phyloP scores from a whole-genome alignment of 2,329 filamentous ascomycete species.

The Hypoxylon sp. region DNA sequence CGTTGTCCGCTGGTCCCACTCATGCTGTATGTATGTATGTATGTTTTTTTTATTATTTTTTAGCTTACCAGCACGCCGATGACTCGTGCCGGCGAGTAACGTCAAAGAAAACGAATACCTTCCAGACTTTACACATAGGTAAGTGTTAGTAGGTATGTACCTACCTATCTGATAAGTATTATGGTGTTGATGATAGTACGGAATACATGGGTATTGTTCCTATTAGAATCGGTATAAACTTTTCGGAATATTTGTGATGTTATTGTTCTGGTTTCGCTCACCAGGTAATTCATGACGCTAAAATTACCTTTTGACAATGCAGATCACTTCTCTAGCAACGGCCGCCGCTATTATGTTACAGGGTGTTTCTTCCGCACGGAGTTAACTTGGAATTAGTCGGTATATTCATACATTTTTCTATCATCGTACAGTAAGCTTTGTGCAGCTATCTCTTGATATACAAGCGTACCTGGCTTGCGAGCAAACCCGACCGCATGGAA shows the following conservation, averaged over 20 bases:
- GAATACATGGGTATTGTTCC: too few relatives aligned
- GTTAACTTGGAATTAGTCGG: neutral
- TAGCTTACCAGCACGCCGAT: conserved; percentile 32
- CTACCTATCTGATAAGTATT: too few relatives aligned
- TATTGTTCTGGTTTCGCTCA: too few relatives aligned
- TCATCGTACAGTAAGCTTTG: neutral
- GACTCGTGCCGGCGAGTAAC: conserved; percentile 38
- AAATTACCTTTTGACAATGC: neutral
- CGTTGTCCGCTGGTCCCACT: neutral
- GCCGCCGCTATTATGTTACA: neutral
- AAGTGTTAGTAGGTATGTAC: too few relatives aligned
- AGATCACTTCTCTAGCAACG: neutral
- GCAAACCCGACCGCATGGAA: neutral
- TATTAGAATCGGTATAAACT: too few relatives aligned
- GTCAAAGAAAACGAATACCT: too few relatives aligned
- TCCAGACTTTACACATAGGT: too few relatives aligned
- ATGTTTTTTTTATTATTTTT: too few relatives aligned
- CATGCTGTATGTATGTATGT: neutral
- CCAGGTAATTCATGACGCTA: too few relatives aligned
- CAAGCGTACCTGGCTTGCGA: neutral
- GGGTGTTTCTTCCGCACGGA: too few relatives aligned
- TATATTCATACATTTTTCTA: neutral
- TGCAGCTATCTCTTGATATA: neutral
- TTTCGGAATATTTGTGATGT: too few relatives aligned
- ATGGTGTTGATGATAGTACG: neutral